Conservation (phyloP, 257 asterid genomes). For the Plantago elongata region DNA sequence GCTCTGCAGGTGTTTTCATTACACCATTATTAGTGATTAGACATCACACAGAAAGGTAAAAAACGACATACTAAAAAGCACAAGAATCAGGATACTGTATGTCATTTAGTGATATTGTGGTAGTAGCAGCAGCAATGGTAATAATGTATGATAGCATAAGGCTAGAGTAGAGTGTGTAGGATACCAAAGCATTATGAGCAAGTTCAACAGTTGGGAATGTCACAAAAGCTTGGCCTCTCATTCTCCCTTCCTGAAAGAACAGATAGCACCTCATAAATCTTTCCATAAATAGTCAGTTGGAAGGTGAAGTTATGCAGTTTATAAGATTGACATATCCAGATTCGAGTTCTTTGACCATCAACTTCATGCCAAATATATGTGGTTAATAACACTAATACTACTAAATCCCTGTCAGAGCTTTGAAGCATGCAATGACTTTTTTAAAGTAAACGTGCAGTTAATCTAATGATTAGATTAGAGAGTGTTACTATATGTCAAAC, state of each 20-base stretch:
- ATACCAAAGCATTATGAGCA: conserved; percentile 82
- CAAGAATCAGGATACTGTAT: background rate
- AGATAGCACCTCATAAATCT: conserved; percentile 13
- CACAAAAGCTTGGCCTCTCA: conserved; percentile 96
- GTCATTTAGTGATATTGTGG: background rate
- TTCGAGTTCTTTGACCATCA: background rate
- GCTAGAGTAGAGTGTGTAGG: conserved; percentile 1
- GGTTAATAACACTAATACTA: background rate
- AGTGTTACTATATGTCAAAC: too few species aligned
- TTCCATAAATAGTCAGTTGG: background rate
- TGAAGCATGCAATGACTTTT: background rate
- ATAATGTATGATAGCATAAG: too few species aligned
- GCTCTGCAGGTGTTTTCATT: conserved; percentile 46
- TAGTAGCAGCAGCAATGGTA: too few species aligned
- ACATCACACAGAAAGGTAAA: too few species aligned
- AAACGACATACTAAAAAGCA: too few species aligned
- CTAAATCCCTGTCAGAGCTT: background rate
- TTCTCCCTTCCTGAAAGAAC: conserved; percentile 83
- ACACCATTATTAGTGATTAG: too few species aligned
- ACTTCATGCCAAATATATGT: background rate
- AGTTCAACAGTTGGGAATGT: conserved; percentile 85
- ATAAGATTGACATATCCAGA: background rate
- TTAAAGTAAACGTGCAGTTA: too few species aligned
- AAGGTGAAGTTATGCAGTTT: background rate
- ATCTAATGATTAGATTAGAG: too few species aligned